Conservation (phyloP, 805 yeast species). For the Candida yuanshanica region DNA sequence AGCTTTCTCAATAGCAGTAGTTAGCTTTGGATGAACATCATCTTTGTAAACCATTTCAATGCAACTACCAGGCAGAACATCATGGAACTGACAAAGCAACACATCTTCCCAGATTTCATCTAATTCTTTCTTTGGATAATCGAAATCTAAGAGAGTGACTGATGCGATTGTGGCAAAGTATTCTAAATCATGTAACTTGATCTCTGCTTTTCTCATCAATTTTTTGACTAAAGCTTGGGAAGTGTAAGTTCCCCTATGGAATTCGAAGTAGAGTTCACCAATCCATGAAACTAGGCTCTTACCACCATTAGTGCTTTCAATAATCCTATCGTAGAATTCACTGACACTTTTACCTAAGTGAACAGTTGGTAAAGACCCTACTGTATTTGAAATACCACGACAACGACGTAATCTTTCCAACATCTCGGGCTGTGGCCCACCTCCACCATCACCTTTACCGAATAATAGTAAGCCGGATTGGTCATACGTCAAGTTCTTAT, state of each 20-base stretch:
- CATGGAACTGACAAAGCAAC: conserved; percentile 91
- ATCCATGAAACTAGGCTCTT: conserved; percentile 74
- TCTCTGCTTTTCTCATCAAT: conserved; percentile 71
- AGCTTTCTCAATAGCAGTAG: conserved; percentile 47
- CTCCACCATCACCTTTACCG: conserved; percentile 98
- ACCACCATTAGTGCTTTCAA: conserved; percentile 61
- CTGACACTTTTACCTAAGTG: conserved; percentile 70
- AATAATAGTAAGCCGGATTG: conserved; percentile 77
- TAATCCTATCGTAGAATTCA: conserved; percentile 66
- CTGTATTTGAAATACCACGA: conserved; percentile 78
- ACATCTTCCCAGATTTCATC: conserved; percentile 82
- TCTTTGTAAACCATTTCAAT: conserved; percentile 89
- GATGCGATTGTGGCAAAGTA: conserved; percentile 76
- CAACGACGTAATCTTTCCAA: conserved; percentile 87
- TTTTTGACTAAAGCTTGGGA: conserved; percentile 85
- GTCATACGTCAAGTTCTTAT: conserved; percentile 75
- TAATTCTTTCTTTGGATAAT: conserved; percentile 67
- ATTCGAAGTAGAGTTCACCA: conserved; percentile 91
- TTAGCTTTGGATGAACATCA: conserved; percentile 78
- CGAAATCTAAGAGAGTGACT: conserved; percentile 37
- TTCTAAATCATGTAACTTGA: conserved; percentile 80
- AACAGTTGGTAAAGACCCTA: conserved; percentile 76
- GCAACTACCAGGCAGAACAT: conserved; percentile 95
- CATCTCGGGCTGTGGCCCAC: conserved; percentile 95
- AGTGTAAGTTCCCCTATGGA: conserved; percentile 96